phyloP scores from a whole-genome alignment of 345 rosid genomes.

The Isatis tinctoria region DNA sequence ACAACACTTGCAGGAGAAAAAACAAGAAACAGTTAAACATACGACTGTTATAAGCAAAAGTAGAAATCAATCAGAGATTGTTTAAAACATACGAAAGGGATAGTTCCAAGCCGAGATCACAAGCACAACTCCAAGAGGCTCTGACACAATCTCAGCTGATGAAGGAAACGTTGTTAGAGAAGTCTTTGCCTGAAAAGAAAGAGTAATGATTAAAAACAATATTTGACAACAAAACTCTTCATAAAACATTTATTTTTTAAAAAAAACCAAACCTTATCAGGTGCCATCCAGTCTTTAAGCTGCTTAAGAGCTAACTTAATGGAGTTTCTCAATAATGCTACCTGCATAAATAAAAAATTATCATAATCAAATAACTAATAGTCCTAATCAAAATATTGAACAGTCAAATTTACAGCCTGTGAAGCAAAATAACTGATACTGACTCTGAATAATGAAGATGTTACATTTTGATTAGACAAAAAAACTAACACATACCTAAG shows the following conservation, averaged over 20 bases:
- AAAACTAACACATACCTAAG: background rate
- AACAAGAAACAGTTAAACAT: background rate
- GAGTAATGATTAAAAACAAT: background rate
- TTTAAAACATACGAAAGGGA: conserved; percentile 63
- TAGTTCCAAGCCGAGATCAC: conserved; percentile 96
- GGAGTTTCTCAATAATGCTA: conserved; percentile 54
- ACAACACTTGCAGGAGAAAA: conserved; percentile 53
- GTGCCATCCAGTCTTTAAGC: conserved; percentile 70
- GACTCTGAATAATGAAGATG: background rate
- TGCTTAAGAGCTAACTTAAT: conserved; percentile 58
- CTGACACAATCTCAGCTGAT: conserved; percentile 84
- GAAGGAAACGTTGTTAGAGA: conserved; percentile 78
- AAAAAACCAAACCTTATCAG: conserved; percentile 57
- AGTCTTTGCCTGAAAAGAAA: conserved; percentile 63
- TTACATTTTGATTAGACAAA: background rate
- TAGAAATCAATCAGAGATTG: background rate
- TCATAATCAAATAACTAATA: background rate
- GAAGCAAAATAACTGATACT: background rate
- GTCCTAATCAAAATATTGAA: background rate
- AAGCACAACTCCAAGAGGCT: conserved; percentile 88
- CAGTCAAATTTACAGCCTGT: background rate
- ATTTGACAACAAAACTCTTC: background rate
- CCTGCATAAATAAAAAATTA: conserved; percentile 39
- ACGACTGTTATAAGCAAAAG: background rate
- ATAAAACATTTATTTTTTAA: background rate